Evolutionary conservation across 2,329 filamentous ascomycete species (phyloP).

Genomic region (Epichloe coenophiala): DNA sequence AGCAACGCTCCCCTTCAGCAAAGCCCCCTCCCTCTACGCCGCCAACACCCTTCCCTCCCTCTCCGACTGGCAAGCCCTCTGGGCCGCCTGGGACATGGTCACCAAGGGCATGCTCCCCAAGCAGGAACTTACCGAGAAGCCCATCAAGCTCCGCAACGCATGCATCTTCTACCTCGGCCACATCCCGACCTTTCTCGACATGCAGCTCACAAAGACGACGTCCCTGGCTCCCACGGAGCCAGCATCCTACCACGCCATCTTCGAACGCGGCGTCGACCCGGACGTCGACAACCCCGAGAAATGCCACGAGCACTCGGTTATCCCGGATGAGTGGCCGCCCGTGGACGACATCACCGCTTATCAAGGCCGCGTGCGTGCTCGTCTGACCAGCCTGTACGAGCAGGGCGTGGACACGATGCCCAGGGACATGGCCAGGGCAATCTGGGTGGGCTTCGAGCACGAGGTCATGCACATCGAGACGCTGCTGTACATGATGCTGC

Average conservation of each 20-base stretch:
- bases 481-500: constrained; percentile 91
- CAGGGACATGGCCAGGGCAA: constrained; percentile 51
- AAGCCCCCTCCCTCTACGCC: constrained; percentile 58
- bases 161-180: constrained; percentile 94
- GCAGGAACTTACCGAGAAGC: constrained; percentile 68
- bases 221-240: constrained; percentile 55
- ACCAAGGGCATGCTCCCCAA: constrained; percentile 74
- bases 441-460: constrained; percentile 92
- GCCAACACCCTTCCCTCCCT: constrained; percentile 50
- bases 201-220: constrained; percentile 71
- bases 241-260: constrained; percentile 58
- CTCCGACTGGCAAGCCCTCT: constrained; percentile 65
- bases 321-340: constrained; percentile 77
- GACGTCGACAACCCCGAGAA: constrained; percentile 87
- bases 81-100: constrained; percentile 77
- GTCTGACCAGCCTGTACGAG: constrained; percentile 48
- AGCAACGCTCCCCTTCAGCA: constrained; percentile 54
- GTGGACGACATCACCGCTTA: constrained; percentile 62
- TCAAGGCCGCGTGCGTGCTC: constrained; percentile 57
- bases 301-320: constrained; percentile 80
- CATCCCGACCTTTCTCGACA: constrained; percentile 87
- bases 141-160: constrained; percentile 84
- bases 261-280: constrained; percentile 90
- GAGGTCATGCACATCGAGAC: constrained; percentile 96
- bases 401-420: constrained; percentile 33